phyloP scores from a whole-genome alignment of 306 rosid genomes.

The Dalbergia cochinchinensis region DNA sequence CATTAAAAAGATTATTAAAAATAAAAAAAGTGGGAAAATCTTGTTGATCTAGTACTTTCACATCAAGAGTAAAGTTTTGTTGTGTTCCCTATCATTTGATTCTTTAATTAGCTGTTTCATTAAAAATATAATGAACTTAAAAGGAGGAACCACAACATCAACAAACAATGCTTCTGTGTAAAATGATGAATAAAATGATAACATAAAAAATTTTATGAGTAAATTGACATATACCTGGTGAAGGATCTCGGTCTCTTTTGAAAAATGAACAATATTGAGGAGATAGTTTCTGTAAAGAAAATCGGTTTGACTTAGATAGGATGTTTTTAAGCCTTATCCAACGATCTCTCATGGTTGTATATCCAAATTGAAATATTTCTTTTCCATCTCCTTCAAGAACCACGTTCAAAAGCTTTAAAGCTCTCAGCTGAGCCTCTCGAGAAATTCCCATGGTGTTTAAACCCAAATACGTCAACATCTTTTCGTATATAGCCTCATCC shows the following conservation, averaged over 20 bases:
- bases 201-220: too few species aligned
- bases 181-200: too few species aligned
- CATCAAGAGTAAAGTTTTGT: too few species aligned
- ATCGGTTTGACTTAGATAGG: constrained; percentile 54
- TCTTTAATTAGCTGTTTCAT: too few species aligned
- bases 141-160: too few species aligned
- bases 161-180: too few species aligned
- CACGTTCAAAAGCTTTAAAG: constrained; percentile 52
- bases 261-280: constrained; percentile 52
- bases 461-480: constrained; percentile 37
- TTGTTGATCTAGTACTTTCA: too few species aligned
- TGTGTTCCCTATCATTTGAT: too few species aligned
- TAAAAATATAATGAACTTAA: too few species aligned
- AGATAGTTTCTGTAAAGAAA: constrained; percentile 54
- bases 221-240: constrained; percentile 58
- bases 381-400: constrained; percentile 48
- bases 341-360: constrained; percentile 46
- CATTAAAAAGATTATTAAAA: too few species aligned
- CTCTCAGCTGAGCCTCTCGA: constrained; percentile 61
- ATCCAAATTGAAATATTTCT: constrained; percentile 56
- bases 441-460: constrained; percentile 51
- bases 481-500: constrained; percentile 54
- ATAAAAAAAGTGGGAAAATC: too few species aligned
- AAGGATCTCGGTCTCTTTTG: constrained; percentile 38
- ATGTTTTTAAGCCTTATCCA: constrained; percentile 50